These are phyloP conservation scores for Larix kaempferi DNA, from an alignment of 75 land plant species.

Conservation along the genomic window DNA sequence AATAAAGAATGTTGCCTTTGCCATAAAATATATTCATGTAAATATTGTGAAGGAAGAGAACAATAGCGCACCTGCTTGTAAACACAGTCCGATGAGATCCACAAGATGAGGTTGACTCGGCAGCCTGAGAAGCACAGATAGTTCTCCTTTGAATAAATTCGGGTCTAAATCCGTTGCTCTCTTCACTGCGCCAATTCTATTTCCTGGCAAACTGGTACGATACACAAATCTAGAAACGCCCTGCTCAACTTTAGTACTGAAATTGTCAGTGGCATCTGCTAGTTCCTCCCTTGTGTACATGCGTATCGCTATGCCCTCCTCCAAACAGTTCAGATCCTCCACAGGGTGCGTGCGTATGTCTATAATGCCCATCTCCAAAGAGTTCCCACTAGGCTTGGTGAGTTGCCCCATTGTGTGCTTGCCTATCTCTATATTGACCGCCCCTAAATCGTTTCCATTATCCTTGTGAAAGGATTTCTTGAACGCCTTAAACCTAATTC, in stretches of 20 bases:
- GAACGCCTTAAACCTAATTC: too few relatives aligned
- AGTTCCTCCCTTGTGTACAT: conserved; percentile 22
- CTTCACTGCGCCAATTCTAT: conserved; percentile 28
- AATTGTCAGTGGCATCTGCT: conserved; percentile 18
- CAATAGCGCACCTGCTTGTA: conserved; percentile 13
- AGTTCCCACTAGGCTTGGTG: too few relatives aligned
- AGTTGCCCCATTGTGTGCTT: too few relatives aligned
- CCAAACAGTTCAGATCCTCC: too few relatives aligned
- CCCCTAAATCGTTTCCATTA: too few relatives aligned
- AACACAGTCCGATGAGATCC: conserved; percentile 25
- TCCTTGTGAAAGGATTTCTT: too few relatives aligned
- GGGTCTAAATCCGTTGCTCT: conserved; percentile 16
- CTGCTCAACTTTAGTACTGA: conserved; percentile 15
- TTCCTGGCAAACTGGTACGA: conserved; percentile 17
- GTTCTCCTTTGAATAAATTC: conserved; percentile 26
- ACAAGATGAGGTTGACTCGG: conserved; percentile 24
- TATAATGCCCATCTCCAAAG: too few relatives aligned
- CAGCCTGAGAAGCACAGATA: conserved; percentile 35
- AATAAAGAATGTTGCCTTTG: too few relatives aligned
- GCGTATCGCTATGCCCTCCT: not conserved
- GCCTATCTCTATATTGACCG: too few relatives aligned
- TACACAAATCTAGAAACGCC: conserved; percentile 27
- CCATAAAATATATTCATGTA: too few relatives aligned
- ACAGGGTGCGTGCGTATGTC: too few relatives aligned
- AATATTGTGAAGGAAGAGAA: too few relatives aligned